Conservation (phyloP, 768 basidiomycete species). For the Arthromyces matolae region DNA sequence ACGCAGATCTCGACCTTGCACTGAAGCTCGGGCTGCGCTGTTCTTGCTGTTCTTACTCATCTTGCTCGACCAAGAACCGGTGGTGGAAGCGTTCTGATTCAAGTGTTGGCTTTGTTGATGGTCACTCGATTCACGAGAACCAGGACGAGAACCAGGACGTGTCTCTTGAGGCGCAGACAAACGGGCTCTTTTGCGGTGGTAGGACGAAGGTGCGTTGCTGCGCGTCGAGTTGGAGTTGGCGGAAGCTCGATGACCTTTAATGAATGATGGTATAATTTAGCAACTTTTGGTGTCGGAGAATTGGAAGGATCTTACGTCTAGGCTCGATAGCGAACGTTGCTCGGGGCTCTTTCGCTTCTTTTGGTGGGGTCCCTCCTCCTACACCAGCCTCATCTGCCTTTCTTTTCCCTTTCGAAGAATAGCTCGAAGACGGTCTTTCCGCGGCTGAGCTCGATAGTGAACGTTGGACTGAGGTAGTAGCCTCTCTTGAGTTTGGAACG, state of each 20-base stretch:
- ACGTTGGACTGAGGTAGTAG: constrained; percentile 25
- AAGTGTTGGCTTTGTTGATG: constrained; percentile 14
- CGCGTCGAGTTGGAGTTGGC: constrained; percentile 41
- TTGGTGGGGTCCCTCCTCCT: constrained; percentile 62
- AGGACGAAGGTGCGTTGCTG: constrained; percentile 60
- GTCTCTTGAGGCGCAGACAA: constrained; percentile 43
- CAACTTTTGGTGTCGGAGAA: constrained; percentile 14
- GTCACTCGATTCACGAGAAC: constrained; percentile 31
- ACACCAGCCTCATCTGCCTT: constrained; percentile 65
- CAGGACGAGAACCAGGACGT: constrained; percentile 33
- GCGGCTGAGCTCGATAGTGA: constrained; percentile 28
- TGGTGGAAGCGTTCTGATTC: constrained; percentile 36
- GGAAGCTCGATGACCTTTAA: constrained; percentile 57
- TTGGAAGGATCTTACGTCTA: constrained; percentile 48
- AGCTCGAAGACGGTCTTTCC: constrained; percentile 32
- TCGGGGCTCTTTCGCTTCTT: constrained; percentile 45
- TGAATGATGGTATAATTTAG: constrained; percentile 16
- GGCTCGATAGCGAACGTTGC: constrained; percentile 65
- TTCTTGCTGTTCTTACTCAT: constrained; percentile 33
- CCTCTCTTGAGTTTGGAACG: constrained; percentile 25
- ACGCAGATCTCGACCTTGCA: no score
- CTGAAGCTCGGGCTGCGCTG: constrained; percentile 15
- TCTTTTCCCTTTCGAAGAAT: constrained; percentile 53
- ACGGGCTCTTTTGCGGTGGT: constrained; percentile 66
- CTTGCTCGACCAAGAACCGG: constrained; percentile 44